A percentile compares a stretch with the other conserved stretches of the same genome.
phyloP scores from a whole-genome alignment of 2,329 filamentous ascomycete species.

The Alternaria rosae region DNA sequence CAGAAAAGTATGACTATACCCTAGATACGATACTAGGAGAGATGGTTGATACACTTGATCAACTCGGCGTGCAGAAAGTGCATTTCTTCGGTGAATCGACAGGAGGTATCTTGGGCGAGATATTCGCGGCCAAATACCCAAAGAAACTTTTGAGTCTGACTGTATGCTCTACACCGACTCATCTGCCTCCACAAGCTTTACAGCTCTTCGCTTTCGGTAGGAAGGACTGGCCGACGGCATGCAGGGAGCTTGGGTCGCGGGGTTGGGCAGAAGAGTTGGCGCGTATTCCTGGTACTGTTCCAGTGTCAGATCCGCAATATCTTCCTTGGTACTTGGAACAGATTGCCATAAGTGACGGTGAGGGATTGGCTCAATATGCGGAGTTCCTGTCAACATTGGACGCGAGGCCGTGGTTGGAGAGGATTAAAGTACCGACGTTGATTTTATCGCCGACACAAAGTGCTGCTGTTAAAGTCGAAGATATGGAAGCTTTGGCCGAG shows the following conservation, averaged over 20 bases:
- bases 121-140: slow-evolving; percentile 43
- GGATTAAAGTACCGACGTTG: slow-evolving; percentile 42
- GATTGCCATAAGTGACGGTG: slow-evolving; percentile 34
- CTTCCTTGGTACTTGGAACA: slow-evolving; percentile 44
- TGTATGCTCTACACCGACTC: slow-evolving; percentile 42
- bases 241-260: slow-evolving; percentile 39
- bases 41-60: slow-evolving; percentile 46
- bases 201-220: slow-evolving; percentile 41
- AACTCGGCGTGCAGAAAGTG: slow-evolving; percentile 37
- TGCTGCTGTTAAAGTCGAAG: slow-evolving; percentile 40
- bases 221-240: slow-evolving; percentile 38
- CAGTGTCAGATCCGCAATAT: slow-evolving; percentile 36
- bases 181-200: slow-evolving; percentile 37
- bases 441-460: slow-evolving; percentile 46
- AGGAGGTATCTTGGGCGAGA: slow-evolving; percentile 44
- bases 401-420: slow-evolving; percentile 34
- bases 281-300: slow-evolving; percentile 41
- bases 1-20: slow-evolving; percentile 23
- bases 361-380: slow-evolving; percentile 47
- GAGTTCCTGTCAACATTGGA: slow-evolving; percentile 45
- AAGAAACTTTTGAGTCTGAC: slow-evolving; percentile 41
- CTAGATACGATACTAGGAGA: slow-evolving; percentile 41
- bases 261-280: slow-evolving; percentile 44
- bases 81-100: slow-evolving; percentile 50
- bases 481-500: slow-evolving; percentile 30